phyloP scores from a whole-genome alignment of 331 rosid species.

The Malus hybrid region DNA sequence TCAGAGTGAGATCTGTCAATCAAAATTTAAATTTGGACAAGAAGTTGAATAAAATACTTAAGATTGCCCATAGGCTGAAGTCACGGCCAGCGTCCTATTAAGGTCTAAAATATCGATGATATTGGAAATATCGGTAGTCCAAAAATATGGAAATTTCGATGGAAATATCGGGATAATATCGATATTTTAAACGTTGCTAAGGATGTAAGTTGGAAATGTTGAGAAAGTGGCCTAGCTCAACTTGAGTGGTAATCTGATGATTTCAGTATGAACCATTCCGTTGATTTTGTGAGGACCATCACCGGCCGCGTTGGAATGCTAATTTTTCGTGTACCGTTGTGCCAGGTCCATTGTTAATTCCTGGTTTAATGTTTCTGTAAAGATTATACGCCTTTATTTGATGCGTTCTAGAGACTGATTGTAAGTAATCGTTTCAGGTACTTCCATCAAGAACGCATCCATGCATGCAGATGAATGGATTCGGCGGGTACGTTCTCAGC shows the following conservation, averaged over 20 bases:
- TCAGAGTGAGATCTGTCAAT: no score
- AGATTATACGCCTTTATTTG: neutral
- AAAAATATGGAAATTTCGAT: no score
- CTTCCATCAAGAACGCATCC: conserved; percentile 97
- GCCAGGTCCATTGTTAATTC: neutral
- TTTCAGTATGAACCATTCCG: neutral
- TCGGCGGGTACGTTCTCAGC: conserved; percentile 87
- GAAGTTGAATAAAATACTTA: no score
- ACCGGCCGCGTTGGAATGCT: neutral
- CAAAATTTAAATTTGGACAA: no score
- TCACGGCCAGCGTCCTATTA: no score
- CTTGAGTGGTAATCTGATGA: neutral
- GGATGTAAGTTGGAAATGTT: neutral
- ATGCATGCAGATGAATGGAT: conserved; percentile 82
- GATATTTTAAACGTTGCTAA: no score
- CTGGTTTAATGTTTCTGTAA: neutral
- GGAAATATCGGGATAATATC: no score
- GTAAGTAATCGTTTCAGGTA: conserved; percentile 43
- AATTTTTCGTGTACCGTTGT: neutral
- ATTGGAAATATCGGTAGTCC: no score
- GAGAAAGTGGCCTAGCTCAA: neutral
- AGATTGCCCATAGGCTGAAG: no score
- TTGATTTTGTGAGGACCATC: neutral
- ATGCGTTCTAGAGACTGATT: neutral
- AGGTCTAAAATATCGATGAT: no score